phyloP scores from a whole-genome alignment of 129 eudicot species.

The Tagetes erecta region DNA sequence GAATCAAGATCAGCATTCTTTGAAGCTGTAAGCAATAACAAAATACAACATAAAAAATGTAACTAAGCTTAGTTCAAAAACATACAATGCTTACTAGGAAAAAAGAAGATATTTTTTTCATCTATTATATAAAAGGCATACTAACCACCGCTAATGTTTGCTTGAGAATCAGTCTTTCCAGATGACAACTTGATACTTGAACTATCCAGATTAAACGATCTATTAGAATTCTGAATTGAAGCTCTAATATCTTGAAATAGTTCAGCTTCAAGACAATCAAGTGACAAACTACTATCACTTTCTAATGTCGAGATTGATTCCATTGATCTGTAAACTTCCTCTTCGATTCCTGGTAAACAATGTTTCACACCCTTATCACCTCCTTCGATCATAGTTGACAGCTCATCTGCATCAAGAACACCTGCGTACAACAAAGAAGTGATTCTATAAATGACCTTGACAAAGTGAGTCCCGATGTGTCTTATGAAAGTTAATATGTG shows the following conservation, averaged over 20 bases:
- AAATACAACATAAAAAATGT: background rate
- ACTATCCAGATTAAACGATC: conserved; percentile 35
- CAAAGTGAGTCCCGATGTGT: background rate
- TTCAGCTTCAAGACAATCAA: conserved; percentile 78
- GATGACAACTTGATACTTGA: conserved; percentile 37
- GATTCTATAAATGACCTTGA: background rate
- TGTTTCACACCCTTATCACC: conserved; percentile 45
- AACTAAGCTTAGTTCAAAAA: background rate
- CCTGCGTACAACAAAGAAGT: conserved; percentile 39
- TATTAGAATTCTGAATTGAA: conserved; percentile 76
- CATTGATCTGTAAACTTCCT: conserved; percentile 67
- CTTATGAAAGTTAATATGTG: background rate
- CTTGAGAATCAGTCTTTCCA: conserved; percentile 27
- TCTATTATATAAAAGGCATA: conserved; percentile 5
- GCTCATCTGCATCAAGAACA: conserved; percentile 85
- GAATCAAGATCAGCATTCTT: conserved; percentile 47
- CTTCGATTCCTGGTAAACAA: conserved; percentile 71
- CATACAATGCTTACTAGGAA: background rate
- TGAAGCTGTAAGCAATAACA: conserved; percentile 46
- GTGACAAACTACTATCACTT: conserved; percentile 68
- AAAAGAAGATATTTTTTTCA: background rate
- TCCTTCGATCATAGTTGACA: conserved; percentile 79
- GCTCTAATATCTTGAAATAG: conserved; percentile 84
- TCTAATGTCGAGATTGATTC: conserved; percentile 77
- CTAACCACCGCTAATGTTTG: conserved; percentile 51